phyloP scores from a whole-genome alignment of 352 stramenopile species.

The Phytopythium oedochilum region DNA sequence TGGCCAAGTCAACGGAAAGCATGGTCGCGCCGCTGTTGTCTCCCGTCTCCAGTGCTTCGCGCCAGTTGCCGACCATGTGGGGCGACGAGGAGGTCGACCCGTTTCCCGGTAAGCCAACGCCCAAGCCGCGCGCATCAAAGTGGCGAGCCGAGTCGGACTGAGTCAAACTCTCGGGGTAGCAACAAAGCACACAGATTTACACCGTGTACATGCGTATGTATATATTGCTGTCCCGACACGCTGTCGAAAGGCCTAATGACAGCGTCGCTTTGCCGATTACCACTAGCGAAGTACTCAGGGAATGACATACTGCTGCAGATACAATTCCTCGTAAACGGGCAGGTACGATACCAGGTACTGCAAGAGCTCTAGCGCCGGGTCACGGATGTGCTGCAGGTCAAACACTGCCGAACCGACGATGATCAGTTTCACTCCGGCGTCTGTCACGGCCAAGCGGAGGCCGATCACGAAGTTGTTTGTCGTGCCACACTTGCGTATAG shows the following conservation, averaged over 20 bases:
- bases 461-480: slow-evolving; percentile 31
- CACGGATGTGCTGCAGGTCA: slow-evolving; percentile 16
- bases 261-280: background rate
- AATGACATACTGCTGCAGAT: slow-evolving; percentile 20
- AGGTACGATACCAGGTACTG: slow-evolving; percentile 50
- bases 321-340: slow-evolving; percentile 58
- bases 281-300: background rate
- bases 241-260: too few relatives aligned
- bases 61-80: slow-evolving; percentile 13
- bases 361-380: slow-evolving; percentile 38
- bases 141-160: slow-evolving; percentile 55
- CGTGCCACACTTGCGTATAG: slow-evolving; percentile 33
- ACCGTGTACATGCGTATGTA: too few relatives aligned
- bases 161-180: background rate
- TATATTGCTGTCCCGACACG: too few relatives aligned
- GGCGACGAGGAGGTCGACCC: slow-evolving; percentile 28
- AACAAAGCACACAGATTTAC: background rate
- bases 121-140: slow-evolving; percentile 32
- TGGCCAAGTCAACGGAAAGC: slow-evolving; percentile 56
- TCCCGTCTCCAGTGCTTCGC: slow-evolving; percentile 13
- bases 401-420: slow-evolving; percentile 37
- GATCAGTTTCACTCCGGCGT: slow-evolving; percentile 24
- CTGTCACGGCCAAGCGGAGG: slow-evolving; percentile 11
- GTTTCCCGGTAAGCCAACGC: background rate
- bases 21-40: slow-evolving; percentile 65